These are phyloP conservation scores for Anthostomella pinea DNA, from an alignment of 2,329 filamentous ascomycete genomes.

Conservation along the genomic window DNA sequence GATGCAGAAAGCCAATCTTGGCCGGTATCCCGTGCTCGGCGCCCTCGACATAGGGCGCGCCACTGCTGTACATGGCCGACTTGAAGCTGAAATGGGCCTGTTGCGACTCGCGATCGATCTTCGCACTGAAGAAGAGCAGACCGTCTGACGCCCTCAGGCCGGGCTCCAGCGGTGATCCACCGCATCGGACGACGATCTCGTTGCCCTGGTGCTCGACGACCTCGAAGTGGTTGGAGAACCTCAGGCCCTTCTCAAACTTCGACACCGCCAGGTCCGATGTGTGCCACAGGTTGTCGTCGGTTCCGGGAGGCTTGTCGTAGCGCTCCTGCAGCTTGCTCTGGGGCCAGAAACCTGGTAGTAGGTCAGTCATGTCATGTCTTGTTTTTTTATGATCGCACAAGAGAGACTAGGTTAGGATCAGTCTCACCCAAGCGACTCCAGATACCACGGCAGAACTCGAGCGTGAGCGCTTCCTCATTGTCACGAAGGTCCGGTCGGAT, in stretches of 20 bases:
- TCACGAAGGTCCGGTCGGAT: conserved; percentile 64
- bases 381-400: no score
- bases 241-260: conserved; percentile 26
- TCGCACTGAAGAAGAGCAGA: conserved; percentile 29
- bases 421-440: conserved; percentile 63
- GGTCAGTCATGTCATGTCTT: no score
- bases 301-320: conserved; percentile 30
- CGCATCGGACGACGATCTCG: conserved; percentile 31
- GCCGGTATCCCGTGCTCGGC: conserved; percentile 23
- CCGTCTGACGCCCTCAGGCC: conserved; percentile 30
- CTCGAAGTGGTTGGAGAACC: conserved; percentile 34
- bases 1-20: conserved; percentile 27
- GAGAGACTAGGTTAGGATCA: no score
- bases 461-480: conserved; percentile 54
- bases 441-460: conserved; percentile 65
- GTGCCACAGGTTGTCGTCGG: conserved; percentile 30
- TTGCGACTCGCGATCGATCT: conserved; percentile 28
- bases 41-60: conserved; percentile 17
- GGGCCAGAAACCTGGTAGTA: conserved; percentile 45
- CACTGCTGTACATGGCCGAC: conserved; percentile 30
- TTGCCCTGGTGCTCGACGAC: conserved; percentile 29
- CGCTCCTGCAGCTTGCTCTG: conserved; percentile 31
- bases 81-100: conserved; percentile 31
- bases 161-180: conserved; percentile 27
- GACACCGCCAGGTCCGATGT: conserved; percentile 28